These are phyloP conservation scores for Meredithiella fracta DNA, from an alignment of 2,329 filamentous ascomycete species.

Conservation along the genomic window DNA sequence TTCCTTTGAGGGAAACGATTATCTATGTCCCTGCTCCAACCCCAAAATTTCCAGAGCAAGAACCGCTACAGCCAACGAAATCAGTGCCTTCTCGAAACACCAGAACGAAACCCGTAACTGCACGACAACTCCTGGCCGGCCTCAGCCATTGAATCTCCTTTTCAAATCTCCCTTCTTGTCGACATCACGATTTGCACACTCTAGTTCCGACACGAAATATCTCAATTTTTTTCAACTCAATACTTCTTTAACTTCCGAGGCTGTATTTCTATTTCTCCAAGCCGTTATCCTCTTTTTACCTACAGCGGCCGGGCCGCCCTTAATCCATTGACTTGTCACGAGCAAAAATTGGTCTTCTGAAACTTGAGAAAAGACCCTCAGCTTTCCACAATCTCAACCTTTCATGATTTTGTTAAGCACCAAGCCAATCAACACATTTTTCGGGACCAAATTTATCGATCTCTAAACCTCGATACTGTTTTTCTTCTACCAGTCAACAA, in stretches of 20 bases:
- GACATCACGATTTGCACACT: neutral
- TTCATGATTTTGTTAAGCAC: neutral
- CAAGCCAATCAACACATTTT: neutral
- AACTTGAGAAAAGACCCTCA: neutral
- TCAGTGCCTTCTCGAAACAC: slow-evolving; percentile 13
- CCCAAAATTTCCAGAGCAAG: neutral
- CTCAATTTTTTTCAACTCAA: neutral
- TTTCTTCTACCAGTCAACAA: neutral
- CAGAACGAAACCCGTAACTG: slow-evolving; percentile 11
- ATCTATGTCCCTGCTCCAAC: neutral
- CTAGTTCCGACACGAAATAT: neutral
- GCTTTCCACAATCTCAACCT: too few relatives aligned
- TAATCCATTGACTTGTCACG: too few relatives aligned
- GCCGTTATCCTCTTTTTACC: neutral
- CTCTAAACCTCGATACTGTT: neutral
- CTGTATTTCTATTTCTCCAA: too few relatives aligned
- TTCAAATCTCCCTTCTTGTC: slow-evolving; percentile 4
- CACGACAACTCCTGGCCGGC: neutral
- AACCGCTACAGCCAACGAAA: neutral
- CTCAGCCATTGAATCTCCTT: slow-evolving; percentile 4
- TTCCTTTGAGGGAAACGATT: neutral
- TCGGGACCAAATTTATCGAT: too few relatives aligned
- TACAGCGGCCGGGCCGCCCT: too few relatives aligned
- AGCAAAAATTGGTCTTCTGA: neutral
- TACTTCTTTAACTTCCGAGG: too few relatives aligned